phyloP scores from a whole-genome alignment of 768 basidiomycete genomes.

The Trametes punicea region DNA sequence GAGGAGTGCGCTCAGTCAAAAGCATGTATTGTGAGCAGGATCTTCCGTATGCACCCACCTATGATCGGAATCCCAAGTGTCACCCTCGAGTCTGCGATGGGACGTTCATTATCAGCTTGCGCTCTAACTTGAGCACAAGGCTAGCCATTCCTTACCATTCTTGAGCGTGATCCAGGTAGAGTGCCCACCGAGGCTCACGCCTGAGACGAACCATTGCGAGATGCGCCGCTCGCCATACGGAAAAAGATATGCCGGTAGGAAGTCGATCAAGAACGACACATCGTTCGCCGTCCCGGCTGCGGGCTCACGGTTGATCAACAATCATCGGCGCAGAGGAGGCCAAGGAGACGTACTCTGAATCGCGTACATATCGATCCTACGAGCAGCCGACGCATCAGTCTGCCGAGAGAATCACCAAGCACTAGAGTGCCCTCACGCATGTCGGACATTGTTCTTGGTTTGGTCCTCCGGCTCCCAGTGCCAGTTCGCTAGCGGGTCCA shows the following conservation, averaged over 20 bases:
- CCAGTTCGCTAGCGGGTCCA: constrained; percentile 36
- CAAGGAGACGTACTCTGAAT: constrained; percentile 33
- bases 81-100: constrained; percentile 37
- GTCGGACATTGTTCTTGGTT: constrained; percentile 35
- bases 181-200: constrained; percentile 83
- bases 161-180: constrained; percentile 68
- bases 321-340: background rate
- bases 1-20: too few species aligned
- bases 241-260: constrained; percentile 69
- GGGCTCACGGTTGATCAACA: background rate
- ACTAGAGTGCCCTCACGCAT: constrained; percentile 34
- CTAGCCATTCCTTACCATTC: constrained; percentile 33
- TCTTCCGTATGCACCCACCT: background rate
- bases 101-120: background rate
- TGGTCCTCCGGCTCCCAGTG: constrained; percentile 32
- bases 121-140: too few species aligned
- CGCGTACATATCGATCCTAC: constrained; percentile 45
- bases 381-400: constrained; percentile 16
- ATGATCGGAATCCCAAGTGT: constrained; percentile 41
- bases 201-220: constrained; percentile 65
- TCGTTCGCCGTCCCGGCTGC: constrained; percentile 66
- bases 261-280: constrained; percentile 77
- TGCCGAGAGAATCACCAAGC: background rate
- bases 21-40: too few species aligned
- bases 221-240: constrained; percentile 59